These are phyloP conservation scores for Phialocephala subalpina DNA, from an alignment of 2,329 filamentous ascomycete species.

Conservation along the genomic window DNA sequence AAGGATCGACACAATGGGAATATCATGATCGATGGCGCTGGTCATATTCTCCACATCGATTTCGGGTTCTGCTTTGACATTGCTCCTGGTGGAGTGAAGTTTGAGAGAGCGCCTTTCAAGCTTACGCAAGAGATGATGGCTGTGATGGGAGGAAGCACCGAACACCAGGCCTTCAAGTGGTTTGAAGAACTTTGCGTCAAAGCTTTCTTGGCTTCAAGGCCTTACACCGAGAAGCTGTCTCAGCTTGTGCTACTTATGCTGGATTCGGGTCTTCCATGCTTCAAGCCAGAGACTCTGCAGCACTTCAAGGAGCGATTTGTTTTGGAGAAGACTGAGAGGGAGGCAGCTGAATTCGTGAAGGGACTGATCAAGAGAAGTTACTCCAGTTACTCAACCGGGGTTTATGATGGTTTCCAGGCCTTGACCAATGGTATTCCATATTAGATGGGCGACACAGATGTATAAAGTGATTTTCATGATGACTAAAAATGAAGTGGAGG, in stretches of 20 bases:
- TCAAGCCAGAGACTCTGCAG: constrained; percentile 93
- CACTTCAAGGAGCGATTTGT: constrained; percentile 95
- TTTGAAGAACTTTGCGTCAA: constrained; percentile 98
- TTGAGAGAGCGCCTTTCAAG: constrained; percentile 98
- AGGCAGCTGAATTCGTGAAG: constrained; percentile 94
- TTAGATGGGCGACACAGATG: constrained; percentile 23
- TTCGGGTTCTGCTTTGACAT: constrained; percentile 99
- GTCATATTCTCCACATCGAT: constrained; percentile 98
- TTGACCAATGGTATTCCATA: constrained; percentile 98
- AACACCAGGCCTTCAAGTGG: constrained; percentile 89
- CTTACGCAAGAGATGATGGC: constrained; percentile 96
- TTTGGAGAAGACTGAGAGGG: constrained; percentile 87
- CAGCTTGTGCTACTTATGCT: constrained; percentile 96
- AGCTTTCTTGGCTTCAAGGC: constrained; percentile 87
- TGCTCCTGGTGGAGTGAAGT: constrained; percentile 94
- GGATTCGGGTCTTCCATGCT: constrained; percentile 94
- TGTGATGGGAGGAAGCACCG: constrained; percentile 92
- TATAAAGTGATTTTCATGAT: neutral
- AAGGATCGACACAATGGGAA: constrained; percentile 99
- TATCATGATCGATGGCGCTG: constrained; percentile 98
- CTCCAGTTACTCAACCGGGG: constrained; percentile 87
- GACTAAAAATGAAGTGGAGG: neutral
- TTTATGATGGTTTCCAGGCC: constrained; percentile 98
- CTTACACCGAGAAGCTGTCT: constrained; percentile 86
- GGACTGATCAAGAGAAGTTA: constrained; percentile 91